Evolutionary conservation across 2,329 filamentous ascomycete species (phyloP).

Genomic region (Calonectria multiphialidica): DNA sequence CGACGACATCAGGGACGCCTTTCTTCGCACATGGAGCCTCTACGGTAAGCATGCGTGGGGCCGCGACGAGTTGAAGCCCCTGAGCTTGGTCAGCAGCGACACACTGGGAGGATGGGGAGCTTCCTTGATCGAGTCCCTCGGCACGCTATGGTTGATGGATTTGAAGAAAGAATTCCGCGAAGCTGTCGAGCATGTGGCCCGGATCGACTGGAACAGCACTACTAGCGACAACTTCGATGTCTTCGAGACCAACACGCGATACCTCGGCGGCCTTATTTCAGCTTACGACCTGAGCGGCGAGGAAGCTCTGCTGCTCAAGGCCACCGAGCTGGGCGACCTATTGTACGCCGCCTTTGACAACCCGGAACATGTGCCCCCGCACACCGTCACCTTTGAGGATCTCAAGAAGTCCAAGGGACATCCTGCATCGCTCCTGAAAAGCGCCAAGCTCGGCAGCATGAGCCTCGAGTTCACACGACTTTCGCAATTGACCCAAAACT

Average conservation of each 20-base stretch:
- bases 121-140: slow-evolving; percentile 71
- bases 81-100: slow-evolving; percentile 61
- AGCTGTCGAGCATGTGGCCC: slow-evolving; percentile 66
- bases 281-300: slow-evolving; percentile 75
- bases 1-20: slow-evolving; percentile 59
- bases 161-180: slow-evolving; percentile 72
- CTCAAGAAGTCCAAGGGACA: slow-evolving; percentile 52
- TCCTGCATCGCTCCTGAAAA: slow-evolving; percentile 45
- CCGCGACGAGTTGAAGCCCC: slow-evolving; percentile 69
- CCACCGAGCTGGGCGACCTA: slow-evolving; percentile 70
- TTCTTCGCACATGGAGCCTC: slow-evolving; percentile 66
- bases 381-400: slow-evolving; percentile 56
- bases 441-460: slow-evolving; percentile 64
- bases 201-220: slow-evolving; percentile 61
- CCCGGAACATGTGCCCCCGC: slow-evolving; percentile 70
- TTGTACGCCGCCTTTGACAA: slow-evolving; percentile 75
- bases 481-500: slow-evolving; percentile 70
- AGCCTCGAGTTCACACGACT: slow-evolving; percentile 73
- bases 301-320: slow-evolving; percentile 67
- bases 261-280: slow-evolving; percentile 74
- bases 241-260: slow-evolving; percentile 77
- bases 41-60: slow-evolving; percentile 73
- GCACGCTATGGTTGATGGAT: slow-evolving; percentile 77
- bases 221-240: slow-evolving; percentile 63
- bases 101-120: slow-evolving; percentile 74